Evolutionary conservation across 1,284 basidiomycete genomes (phyloP), one percentile per base, ranked within the genome.

Genomic region (Anthracocystis walkeri): DNA sequence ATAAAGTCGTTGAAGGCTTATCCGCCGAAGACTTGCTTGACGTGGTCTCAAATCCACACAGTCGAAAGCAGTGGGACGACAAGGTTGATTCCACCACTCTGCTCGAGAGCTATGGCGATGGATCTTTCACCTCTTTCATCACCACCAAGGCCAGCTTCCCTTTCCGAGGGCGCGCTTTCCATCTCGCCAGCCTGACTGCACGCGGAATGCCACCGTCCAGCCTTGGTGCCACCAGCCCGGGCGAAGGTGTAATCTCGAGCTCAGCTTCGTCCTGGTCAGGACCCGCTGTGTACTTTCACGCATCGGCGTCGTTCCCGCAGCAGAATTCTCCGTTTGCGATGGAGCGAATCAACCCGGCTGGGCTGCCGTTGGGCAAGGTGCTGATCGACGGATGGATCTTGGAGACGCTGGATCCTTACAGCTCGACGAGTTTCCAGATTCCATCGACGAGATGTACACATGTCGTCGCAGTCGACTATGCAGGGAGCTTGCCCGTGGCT

Each of bases 321-420:
- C 92, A 93, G 81, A 90, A 89, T 75, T 91, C 93, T 2, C 90
- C 91, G 1, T 90, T 92, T 0, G 92, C 91, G 7, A 93, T 59
- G 50, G 57, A 88, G 11, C 57, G 60, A 21, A 91, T 94, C 86
- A 98, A 99, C 82, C 88, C 93, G 0, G 89, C 90, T 53, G 84
- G 72, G 0, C 87, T 95, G 14, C 93, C 94, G 0, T 87, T 93
- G 10, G 95, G 94, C 0, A 90, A 92, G 21, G 88, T 95, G 48
- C 91, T 93, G 71, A 87, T 99, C 3, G 95, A 98, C 78, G 96
- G 93, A 0, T 99, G 97, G 97, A 91, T 97, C 48, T 86, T 97
- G 75, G 95, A 99, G 87, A 98, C 95, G 1, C 89, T 99, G 48
- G 96, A 99, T 84, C 96, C 97, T 0, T 99, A 99, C 84, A 93